A percentile compares a stretch with the other conserved stretches of the same genome.
Evolutionary conservation across 768 basidiomycete species (phyloP).

Genomic region (Kwoniella sp.): DNA sequence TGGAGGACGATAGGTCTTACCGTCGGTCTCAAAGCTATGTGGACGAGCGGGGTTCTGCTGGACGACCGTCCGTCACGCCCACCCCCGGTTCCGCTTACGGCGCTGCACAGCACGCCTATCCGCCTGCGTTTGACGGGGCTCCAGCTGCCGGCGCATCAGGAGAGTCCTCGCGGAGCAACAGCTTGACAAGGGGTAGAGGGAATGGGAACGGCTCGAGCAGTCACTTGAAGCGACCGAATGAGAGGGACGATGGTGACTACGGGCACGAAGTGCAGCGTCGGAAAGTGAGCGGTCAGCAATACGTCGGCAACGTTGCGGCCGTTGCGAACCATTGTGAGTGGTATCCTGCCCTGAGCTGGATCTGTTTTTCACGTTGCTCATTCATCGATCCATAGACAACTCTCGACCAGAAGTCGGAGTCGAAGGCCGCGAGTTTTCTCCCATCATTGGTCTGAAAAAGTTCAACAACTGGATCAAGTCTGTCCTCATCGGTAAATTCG

Average conservation of each 20-base stretch:
- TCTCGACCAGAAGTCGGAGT: constrained; percentile 86
- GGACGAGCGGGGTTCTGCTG: constrained; percentile 14
- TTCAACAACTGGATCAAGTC: constrained; percentile 99
- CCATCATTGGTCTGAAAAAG: constrained; percentile 91
- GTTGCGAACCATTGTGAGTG: constrained; percentile 45
- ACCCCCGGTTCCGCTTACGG: constrained; percentile 8
- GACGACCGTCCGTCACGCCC: constrained; percentile 18
- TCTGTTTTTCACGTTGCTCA: neutral
- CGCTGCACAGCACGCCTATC: constrained; percentile 2
- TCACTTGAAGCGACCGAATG: constrained; percentile 13
- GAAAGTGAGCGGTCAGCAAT: constrained; percentile 32
- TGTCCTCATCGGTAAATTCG: constrained; percentile 86
- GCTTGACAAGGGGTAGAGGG: constrained; percentile 3
- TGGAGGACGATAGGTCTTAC: neutral
- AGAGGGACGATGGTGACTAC: constrained; percentile 20
- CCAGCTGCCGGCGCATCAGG: neutral
- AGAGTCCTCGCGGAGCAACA: neutral
- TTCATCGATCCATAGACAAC: constrained; percentile 62
- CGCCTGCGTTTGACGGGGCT: constrained; percentile 12
- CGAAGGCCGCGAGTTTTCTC: constrained; percentile 74
- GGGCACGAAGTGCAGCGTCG: constrained; percentile 22
- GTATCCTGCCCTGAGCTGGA: neutral
- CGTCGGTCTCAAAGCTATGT: constrained; percentile 13
- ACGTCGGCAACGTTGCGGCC: constrained; percentile 32
- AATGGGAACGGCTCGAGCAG: constrained; percentile 3